Percentiles rank a stretch among this genome's conserved stretches.
Conservation (phyloP, 2,329 filamentous ascomycete genomes). For the Ramularia collo-cygni region DNA sequence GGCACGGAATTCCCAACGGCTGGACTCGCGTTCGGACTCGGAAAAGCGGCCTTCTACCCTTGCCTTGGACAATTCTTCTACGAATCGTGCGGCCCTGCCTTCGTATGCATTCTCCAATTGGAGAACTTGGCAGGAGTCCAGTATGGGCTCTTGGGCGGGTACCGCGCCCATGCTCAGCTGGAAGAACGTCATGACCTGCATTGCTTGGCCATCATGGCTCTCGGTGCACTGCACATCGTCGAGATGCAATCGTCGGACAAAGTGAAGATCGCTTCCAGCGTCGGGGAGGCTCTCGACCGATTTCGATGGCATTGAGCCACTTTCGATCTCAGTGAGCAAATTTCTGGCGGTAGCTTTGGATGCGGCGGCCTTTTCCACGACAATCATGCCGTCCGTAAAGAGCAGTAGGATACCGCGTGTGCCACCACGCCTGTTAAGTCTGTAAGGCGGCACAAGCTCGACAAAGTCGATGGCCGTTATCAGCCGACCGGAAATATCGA, state of each 20-base stretch:
- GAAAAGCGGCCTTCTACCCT: slow-evolving; percentile 78
- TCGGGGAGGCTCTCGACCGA: slow-evolving; percentile 40
- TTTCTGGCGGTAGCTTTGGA: slow-evolving; percentile 59
- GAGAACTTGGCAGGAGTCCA: slow-evolving; percentile 41
- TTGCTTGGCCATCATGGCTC: slow-evolving; percentile 20
- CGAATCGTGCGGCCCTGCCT: slow-evolving; percentile 65
- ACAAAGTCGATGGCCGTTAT: slow-evolving; percentile 74
- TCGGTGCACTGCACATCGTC: slow-evolving; percentile 24
- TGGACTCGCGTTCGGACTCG: slow-evolving; percentile 73
- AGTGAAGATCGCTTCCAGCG: slow-evolving; percentile 61
- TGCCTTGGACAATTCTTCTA: slow-evolving; percentile 81
- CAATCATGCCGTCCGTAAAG: slow-evolving; percentile 73
- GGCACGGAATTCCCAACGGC: slow-evolving; percentile 72
- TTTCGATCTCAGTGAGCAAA: slow-evolving; percentile 77
- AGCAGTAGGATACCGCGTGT: slow-evolving; percentile 64
- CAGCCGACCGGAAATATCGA: slow-evolving; percentile 65
- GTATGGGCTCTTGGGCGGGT: slow-evolving; percentile 15
- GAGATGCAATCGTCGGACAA: slow-evolving; percentile 38
- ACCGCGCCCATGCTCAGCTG: slow-evolving; percentile 18
- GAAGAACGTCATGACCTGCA: slow-evolving; percentile 26
- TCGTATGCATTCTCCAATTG: slow-evolving; percentile 69
- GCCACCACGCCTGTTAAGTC: slow-evolving; percentile 25
- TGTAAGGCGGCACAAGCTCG: slow-evolving; percentile 69
- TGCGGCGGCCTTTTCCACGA: slow-evolving; percentile 58
- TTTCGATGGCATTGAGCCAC: slow-evolving; percentile 50